These are phyloP conservation scores for Pholiota molesta DNA, from an alignment of 768 basidiomycete species.

Conservation along the genomic window DNA sequence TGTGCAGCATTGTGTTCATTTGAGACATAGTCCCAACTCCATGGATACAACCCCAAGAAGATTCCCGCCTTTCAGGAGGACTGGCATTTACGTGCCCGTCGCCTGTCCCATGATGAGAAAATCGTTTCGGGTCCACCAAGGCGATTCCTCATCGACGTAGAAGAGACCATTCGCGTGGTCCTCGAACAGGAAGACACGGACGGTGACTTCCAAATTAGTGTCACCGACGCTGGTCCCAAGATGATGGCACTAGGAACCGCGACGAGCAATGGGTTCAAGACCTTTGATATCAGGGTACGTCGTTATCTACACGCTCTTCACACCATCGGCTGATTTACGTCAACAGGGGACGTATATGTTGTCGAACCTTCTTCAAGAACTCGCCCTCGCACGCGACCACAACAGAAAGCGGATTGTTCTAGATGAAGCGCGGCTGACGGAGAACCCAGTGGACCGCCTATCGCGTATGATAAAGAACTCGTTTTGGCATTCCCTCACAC, in stretches of 20 bases:
- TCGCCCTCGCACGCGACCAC: slow-evolving; percentile 94
- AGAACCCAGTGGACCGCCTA: slow-evolving; percentile 96
- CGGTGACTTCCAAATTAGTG: slow-evolving; percentile 93
- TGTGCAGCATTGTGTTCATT: slow-evolving; percentile 4
- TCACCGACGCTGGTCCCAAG: slow-evolving; percentile 97
- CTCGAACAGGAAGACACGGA: slow-evolving; percentile 99
- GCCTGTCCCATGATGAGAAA: slow-evolving; percentile 94
- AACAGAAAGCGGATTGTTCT: slow-evolving; percentile 95
- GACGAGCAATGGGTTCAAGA: slow-evolving; percentile 97
- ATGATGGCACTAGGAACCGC: slow-evolving; percentile 95
- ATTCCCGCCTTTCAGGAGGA: slow-evolving; percentile 78
- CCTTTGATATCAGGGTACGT: slow-evolving; percentile 89
- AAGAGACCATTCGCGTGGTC: slow-evolving; percentile 95
- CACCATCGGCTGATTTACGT: slow-evolving; percentile 12
- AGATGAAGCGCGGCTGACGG: slow-evolving; percentile 96
- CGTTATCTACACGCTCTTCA: not conserved
- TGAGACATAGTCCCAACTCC: slow-evolving; percentile 61
- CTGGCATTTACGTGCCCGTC: slow-evolving; percentile 68
- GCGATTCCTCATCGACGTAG: slow-evolving; percentile 95
- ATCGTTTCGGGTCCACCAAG: slow-evolving; percentile 78
- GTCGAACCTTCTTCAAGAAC: slow-evolving; percentile 97
- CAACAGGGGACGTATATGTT: slow-evolving; percentile 97
- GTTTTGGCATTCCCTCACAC: slow-evolving; percentile 97
- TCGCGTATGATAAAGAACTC: slow-evolving; percentile 97
- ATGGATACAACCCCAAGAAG: slow-evolving; percentile 72